These are phyloP conservation scores for Pelargonium australe DNA, from an alignment of 441 rosid genomes.

Conservation along the genomic window DNA sequence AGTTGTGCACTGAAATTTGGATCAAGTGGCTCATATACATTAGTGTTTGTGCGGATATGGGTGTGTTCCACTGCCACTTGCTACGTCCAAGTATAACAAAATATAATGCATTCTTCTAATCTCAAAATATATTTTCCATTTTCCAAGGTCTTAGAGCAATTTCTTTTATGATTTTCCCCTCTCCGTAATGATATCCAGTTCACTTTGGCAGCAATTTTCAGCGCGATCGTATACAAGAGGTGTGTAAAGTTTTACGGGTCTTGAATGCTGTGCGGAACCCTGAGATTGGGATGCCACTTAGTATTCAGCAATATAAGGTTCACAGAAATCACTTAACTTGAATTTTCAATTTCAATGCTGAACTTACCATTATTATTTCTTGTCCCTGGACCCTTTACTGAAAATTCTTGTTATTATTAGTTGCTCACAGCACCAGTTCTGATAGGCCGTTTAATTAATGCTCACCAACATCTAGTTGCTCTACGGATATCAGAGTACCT, in stretches of 20 bases:
- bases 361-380: conserved; percentile 11
- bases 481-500: conserved; percentile 80
- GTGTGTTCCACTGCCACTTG: background rate
- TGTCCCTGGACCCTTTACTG: conserved; percentile 18
- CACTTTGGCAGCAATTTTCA: conserved; percentile 85
- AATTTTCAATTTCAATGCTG: conserved; percentile 15
- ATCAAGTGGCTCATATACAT: no score
- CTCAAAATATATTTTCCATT: background rate
- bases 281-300: conserved; percentile 83
- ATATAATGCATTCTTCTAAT: background rate
- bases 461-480: conserved; percentile 85
- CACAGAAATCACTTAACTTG: conserved; percentile 20
- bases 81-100: background rate
- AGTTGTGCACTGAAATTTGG: no score
- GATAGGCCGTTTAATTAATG: conserved; percentile 85
- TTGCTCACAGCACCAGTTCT: conserved; percentile 77
- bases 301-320: conserved; percentile 92
- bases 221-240: conserved; percentile 87
- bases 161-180: conserved; percentile 31
- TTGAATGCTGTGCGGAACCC: conserved; percentile 78
- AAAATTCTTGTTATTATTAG: conserved; percentile 40
- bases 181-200: conserved; percentile 55
- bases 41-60: no score
- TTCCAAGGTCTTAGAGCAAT: background rate
- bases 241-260: conserved; percentile 83